Evolutionary conservation across 2,329 filamentous ascomycete species (phyloP).

Genomic region (Zymoseptoria ardabiliae): DNA sequence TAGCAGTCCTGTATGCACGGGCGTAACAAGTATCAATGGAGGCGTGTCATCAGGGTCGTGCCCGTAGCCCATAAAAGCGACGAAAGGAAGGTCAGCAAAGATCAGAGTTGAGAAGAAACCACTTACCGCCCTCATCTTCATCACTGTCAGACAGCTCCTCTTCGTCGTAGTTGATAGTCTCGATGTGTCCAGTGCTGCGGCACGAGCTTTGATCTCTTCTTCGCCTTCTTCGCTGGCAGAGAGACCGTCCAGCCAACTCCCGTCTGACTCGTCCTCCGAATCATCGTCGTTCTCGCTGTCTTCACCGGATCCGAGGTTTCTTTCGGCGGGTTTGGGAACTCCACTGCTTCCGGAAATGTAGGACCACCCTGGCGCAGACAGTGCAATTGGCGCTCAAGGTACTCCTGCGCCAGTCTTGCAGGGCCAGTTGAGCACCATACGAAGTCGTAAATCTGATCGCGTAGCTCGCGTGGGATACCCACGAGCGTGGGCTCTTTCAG

Average conservation of each 20-base stretch:
- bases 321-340: constrained; percentile 1
- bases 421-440: constrained; percentile 3
- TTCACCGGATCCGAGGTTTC: background rate
- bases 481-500: background rate
- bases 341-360: constrained; percentile 1
- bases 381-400: background rate
- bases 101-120: background rate
- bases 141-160: no score
- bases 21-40: background rate
- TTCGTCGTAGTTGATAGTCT: background rate
- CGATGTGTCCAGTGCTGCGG: background rate
- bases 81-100: background rate
- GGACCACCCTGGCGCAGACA: background rate
- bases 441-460: constrained; percentile 9
- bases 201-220: background rate
- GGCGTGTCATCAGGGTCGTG: background rate
- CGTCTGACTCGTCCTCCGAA: background rate
- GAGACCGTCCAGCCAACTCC: background rate
- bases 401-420: background rate
- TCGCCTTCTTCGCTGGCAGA: background rate
- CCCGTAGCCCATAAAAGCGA: background rate
- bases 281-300: background rate
- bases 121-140: background rate
- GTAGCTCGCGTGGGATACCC: constrained; percentile 9
- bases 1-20: background rate